Evolutionary conservation across 805 yeast species (phyloP), one percentile per base, ranked within the genome.

Genomic region (Grigorovia humatica): DNA sequence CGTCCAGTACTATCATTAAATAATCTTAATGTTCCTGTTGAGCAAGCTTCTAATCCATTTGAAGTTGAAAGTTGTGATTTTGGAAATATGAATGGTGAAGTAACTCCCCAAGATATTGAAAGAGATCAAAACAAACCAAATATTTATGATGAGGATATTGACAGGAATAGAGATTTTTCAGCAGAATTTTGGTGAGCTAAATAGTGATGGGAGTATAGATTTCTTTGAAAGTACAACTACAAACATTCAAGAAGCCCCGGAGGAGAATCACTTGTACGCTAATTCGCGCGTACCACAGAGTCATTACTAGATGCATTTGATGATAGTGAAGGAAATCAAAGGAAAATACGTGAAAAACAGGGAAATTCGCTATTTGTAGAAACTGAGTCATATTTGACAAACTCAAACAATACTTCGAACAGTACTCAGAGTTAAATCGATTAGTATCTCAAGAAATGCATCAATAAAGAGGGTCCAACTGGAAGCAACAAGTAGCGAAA

Each of bases 301-400:
- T 38, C 42, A 43, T 23, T 48, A 18, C 15, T 48, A 18, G 40
- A 48, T 23, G 47, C 51, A 32, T 48, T 48, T 44, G n/a, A 12
- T 3, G 40, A 13, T 20, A 32, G 18, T 18, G 40, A 40, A 9
- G 17, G 15, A 15, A 38, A 7, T 38, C 42, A 38, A 38, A 38
- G 42, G 3, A 38, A 38, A 7, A 7, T 38, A 23, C 38, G 46
- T 46, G 43, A 30, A 18, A 40, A 42, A 4, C 38, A 41, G 9
- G 11, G 19, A 9, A 20, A 41, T 15, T 41, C 46, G 15, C 42
- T 41, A 15, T 46, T 50, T 11, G 23, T 50, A 17, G 52, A 50
- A 42, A 41, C 50, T 4, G 11, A 27, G 12, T 18, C 46, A 7
- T 48, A 41, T 30, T 18, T 13, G 13, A 38, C 42, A 38, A 13